These are phyloP conservation scores for Amylostereum areolatum DNA, from an alignment of 1,284 basidiomycete genomes.

Conservation along the genomic window DNA sequence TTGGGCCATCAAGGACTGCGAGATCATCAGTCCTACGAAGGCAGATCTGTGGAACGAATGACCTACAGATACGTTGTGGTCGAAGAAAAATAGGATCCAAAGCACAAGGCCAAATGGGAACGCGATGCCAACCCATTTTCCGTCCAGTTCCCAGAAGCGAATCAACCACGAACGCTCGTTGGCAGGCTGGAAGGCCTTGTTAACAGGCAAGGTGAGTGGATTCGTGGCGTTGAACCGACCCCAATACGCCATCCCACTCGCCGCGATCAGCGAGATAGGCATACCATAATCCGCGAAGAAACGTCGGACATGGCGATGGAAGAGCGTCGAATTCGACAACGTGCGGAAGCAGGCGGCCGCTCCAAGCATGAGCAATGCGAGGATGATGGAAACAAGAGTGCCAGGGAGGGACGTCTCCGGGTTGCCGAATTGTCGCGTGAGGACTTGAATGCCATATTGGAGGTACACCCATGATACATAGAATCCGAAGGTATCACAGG, in stretches of 20 bases:
- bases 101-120: conserved; percentile 68
- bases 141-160: conserved; percentile 85
- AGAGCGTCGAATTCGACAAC: conserved; percentile 56
- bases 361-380: conserved; percentile 74
- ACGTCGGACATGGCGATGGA: conserved; percentile 67
- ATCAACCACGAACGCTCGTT: conserved; percentile 81
- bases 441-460: conserved; percentile 84
- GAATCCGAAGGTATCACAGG: conserved; percentile 92
- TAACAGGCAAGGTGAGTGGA: conserved; percentile 63
- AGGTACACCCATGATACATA: conserved; percentile 87
- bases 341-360: conserved; percentile 69
- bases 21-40: background rate
- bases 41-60: background rate
- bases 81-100: conserved; percentile 73
- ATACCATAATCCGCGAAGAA: conserved; percentile 87
- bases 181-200: conserved; percentile 68
- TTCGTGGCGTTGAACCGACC: conserved; percentile 66
- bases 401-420: conserved; percentile 39
- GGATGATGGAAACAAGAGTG: conserved; percentile 67
- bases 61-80: conserved; percentile 80
- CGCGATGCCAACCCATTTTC: conserved; percentile 85
- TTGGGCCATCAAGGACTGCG: conserved; percentile 87
- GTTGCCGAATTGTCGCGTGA: conserved; percentile 66
- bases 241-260: conserved; percentile 81
- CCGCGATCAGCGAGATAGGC: conserved; percentile 75